Percentiles rank a stretch among this genome's conserved stretches.
These are phyloP conservation scores for Colletotrichum sp. DNA, from an alignment of 2,329 filamentous ascomycete species.

Conservation along the genomic window DNA sequence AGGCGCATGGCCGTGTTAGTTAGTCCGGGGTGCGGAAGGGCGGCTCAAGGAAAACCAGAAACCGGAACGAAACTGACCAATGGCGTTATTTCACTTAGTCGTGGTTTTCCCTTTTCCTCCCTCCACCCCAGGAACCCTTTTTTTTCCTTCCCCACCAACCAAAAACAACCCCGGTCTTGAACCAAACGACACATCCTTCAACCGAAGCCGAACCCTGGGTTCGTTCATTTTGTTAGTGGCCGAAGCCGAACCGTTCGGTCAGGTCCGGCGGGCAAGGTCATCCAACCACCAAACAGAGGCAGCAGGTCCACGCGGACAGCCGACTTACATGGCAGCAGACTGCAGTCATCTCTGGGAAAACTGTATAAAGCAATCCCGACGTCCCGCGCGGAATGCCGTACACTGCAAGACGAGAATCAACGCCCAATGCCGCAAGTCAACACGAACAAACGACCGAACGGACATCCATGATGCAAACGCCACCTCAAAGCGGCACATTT, in stretches of 20 bases:
- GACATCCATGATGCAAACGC: not conserved
- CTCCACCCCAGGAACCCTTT: not conserved
- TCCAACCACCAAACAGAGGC: not conserved
- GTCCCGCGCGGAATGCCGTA: not conserved
- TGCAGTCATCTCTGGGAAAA: not conserved
- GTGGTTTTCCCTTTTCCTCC: not conserved
- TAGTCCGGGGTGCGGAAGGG: not conserved
- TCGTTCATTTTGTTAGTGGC: not conserved
- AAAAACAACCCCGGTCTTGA: not conserved
- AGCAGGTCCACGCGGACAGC: not conserved
- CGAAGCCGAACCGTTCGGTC: not conserved
- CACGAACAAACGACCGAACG: not conserved
- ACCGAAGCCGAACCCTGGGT: not conserved
- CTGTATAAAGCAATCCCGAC: not conserved
- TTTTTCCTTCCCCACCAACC: not conserved
- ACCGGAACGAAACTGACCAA: not conserved
- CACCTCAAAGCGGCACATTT: not conserved
- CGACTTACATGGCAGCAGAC: not conserved
- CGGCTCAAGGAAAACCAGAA: not conserved
- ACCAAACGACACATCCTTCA: not conserved
- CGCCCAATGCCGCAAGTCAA: not conserved
- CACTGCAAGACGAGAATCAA: not conserved
- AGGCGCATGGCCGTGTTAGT: not conserved
- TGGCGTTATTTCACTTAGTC: slow-evolving; percentile 15
- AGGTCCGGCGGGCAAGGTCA: not conserved